Evolutionary conservation across 495 filamentous ascomycete genomes (phyloP).

Genomic region (Rhizodiscina lignyota): DNA sequence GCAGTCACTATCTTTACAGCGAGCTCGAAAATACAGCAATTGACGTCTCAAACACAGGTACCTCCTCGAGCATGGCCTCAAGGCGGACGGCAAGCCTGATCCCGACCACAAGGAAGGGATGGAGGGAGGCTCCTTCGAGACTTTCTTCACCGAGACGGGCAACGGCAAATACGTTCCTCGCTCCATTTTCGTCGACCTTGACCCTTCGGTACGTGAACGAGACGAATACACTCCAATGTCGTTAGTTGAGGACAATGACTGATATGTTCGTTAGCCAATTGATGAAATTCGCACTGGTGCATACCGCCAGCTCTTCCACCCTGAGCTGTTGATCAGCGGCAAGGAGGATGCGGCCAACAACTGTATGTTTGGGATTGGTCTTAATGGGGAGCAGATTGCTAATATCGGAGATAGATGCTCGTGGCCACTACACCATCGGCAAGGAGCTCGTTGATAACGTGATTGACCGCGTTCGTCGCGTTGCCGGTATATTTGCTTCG

Average conservation of each 20-base stretch:
- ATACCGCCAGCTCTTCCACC: slow-evolving; percentile 80
- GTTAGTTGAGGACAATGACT: neutral
- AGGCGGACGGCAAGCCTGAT: slow-evolving; percentile 54
- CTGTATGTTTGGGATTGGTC: slow-evolving; percentile 26
- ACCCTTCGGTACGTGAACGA: slow-evolving; percentile 48
- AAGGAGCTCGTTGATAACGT: slow-evolving; percentile 80
- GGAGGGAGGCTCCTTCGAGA: slow-evolving; percentile 62
- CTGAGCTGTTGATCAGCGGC: slow-evolving; percentile 72
- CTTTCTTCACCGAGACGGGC: slow-evolving; percentile 81
- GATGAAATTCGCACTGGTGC: slow-evolving; percentile 76
- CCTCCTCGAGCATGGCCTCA: slow-evolving; percentile 79
- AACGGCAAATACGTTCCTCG: slow-evolving; percentile 80
- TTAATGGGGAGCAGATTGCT: slow-evolving; percentile 6
- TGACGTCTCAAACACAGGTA: slow-evolving; percentile 36
- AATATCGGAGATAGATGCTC: slow-evolving; percentile 39
- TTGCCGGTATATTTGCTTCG: slow-evolving; percentile 41
- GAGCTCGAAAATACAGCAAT: neutral
- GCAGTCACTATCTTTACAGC: slow-evolving; percentile 14
- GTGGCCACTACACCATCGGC: slow-evolving; percentile 85
- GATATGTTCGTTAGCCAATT: slow-evolving; percentile 41
- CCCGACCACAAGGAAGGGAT: slow-evolving; percentile 42
- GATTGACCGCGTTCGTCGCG: slow-evolving; percentile 69
- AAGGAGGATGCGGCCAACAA: slow-evolving; percentile 94
- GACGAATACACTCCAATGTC: neutral
- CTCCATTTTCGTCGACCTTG: slow-evolving; percentile 78